Evolutionary conservation across 2,329 filamentous ascomycete species (phyloP).

Genomic region (Clonostachys chloroleuca): DNA sequence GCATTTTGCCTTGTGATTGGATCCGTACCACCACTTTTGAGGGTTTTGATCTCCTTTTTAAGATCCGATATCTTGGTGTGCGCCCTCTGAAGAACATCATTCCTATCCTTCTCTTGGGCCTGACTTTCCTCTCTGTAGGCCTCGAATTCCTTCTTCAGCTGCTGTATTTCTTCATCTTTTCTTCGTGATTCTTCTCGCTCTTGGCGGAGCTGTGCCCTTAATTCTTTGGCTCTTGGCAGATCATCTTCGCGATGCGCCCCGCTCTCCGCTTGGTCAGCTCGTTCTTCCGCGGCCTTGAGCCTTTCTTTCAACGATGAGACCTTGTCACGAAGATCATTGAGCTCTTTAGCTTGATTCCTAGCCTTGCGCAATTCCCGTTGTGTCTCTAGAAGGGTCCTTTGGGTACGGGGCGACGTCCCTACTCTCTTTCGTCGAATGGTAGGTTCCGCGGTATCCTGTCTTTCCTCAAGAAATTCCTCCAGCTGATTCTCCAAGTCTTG

Average conservation of each 20-base stretch:
- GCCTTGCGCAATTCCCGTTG: conserved; percentile 51
- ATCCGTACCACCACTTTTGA: conserved; percentile 25
- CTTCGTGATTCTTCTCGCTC: conserved; percentile 35
- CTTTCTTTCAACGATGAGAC: conserved; percentile 45
- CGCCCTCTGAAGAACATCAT: conserved; percentile 49
- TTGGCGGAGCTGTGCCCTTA: conserved; percentile 36
- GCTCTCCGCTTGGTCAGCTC: conserved; percentile 29
- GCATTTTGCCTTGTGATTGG: conserved; percentile 6
- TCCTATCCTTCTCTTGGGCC: conserved; percentile 47
- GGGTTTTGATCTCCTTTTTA: conserved; percentile 43
- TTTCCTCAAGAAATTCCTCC: conserved; percentile 30
- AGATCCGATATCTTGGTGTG: conserved; percentile 53
- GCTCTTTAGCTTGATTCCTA: conserved; percentile 47
- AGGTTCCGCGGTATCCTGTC: conserved; percentile 22
- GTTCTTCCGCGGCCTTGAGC: conserved; percentile 42
- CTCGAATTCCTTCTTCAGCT: conserved; percentile 47
- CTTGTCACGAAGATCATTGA: conserved; percentile 46
- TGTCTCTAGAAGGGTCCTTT: conserved; percentile 46
- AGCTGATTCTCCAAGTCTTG: conserved; percentile 51
- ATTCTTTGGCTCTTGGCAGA: conserved; percentile 19
- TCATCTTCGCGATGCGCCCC: conserved; percentile 9
- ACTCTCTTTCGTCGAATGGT: conserved; percentile 24
- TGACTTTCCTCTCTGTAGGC: conserved; percentile 48
- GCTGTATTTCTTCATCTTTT: conserved; percentile 45
- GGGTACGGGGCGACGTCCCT: conserved; percentile 41